A percentile compares a stretch with the other conserved stretches of the same genome.
phyloP scores from a whole-genome alignment of 2,329 filamentous ascomycete species.

The Monascus ruber region DNA sequence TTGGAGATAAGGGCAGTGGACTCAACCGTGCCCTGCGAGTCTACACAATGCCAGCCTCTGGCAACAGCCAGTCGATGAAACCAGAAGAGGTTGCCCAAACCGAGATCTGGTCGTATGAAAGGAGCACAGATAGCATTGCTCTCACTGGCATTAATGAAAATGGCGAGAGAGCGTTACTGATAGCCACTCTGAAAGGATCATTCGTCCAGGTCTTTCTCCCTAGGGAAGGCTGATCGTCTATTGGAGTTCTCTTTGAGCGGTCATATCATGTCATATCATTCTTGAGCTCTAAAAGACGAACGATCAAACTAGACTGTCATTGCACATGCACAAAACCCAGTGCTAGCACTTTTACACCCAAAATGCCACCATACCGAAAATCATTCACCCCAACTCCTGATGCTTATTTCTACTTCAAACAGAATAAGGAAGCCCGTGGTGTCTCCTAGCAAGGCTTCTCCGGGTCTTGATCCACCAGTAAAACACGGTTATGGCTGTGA shows the following conservation, averaged over 20 bases:
- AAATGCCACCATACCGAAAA: too few species aligned
- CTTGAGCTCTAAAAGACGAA: too few species aligned
- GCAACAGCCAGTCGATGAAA: background rate
- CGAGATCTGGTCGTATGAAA: background rate
- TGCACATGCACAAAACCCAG: too few species aligned
- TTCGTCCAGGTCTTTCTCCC: background rate
- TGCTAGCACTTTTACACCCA: too few species aligned
- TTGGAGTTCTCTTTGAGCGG: constrained; percentile 10
- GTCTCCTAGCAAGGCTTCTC: background rate
- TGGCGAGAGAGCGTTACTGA: background rate
- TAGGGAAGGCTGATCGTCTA: constrained; percentile 11
- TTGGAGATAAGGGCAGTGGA: background rate
- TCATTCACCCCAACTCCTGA: too few species aligned
- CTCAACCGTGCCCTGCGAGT: background rate
- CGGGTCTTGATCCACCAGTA: constrained; percentile 12
- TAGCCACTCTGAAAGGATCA: background rate
- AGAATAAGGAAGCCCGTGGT: too few species aligned
- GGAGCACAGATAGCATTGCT: background rate
- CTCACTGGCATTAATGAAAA: background rate
- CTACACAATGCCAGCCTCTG: background rate
- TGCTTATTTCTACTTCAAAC: too few species aligned
- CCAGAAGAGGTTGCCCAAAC: background rate
- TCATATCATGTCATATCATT: too few species aligned
- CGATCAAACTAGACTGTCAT: too few species aligned
- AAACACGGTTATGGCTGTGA: constrained; percentile 22